Conservation (phyloP, 208 protist genomes). For the Leishmania braziliensis region DNA sequence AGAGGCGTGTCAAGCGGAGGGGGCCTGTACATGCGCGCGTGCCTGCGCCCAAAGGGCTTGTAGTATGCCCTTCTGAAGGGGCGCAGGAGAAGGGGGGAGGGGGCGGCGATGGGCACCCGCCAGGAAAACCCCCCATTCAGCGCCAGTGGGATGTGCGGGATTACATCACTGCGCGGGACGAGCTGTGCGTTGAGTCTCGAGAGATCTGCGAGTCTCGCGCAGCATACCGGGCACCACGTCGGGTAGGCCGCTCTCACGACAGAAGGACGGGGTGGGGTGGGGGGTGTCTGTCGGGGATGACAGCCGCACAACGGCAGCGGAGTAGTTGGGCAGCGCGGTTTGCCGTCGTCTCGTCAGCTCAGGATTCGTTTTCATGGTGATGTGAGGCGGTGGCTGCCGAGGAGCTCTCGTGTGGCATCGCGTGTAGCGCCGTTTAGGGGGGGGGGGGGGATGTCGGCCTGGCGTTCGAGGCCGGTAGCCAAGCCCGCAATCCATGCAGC, state of each 20-base stretch:
- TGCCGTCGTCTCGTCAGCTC: neutral
- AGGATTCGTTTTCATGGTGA: neutral
- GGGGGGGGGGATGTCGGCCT: neutral
- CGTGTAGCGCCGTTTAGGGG: neutral
- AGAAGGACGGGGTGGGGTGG: neutral
- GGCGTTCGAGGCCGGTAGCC: neutral
- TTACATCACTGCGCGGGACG: neutral
- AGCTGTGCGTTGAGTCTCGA: neutral
- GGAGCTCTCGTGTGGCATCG: neutral
- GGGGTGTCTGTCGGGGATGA: neutral
- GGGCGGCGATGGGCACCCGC: neutral
- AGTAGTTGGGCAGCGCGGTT: neutral
- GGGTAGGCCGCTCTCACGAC: neutral
- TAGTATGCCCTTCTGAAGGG: neutral
- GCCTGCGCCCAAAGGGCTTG: neutral
- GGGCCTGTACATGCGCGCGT: neutral
- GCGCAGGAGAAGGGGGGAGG: neutral
- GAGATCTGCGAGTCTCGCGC: neutral
- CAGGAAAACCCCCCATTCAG: neutral
- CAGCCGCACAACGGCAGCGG: neutral
- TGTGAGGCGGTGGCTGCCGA: neutral
- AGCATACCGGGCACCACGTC: neutral
- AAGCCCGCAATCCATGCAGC: neutral
- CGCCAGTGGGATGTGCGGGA: neutral
- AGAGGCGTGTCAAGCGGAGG: neutral